A percentile compares a stretch with the other conserved stretches of the same genome.
Conservation (phyloP, 2,329 filamentous ascomycete species). For the Helminthosporium solani region DNA sequence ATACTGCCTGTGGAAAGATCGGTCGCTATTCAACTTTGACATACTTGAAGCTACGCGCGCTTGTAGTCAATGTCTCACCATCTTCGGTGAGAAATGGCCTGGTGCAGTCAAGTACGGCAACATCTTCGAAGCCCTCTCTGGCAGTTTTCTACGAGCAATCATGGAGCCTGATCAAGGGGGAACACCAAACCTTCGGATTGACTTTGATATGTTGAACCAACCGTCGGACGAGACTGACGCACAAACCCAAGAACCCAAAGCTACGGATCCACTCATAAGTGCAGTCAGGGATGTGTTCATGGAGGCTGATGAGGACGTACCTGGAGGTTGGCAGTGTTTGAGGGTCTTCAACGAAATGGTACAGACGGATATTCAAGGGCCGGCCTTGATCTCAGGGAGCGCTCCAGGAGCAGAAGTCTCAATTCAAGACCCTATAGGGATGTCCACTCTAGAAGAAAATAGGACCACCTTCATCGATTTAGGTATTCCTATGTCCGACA, state of each 20-base stretch:
- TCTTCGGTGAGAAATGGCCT: slow-evolving; percentile 31
- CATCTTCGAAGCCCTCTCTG: slow-evolving; percentile 27
- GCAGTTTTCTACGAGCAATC: slow-evolving; percentile 18
- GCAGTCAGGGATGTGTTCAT: slow-evolving; percentile 33
- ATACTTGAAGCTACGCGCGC: slow-evolving; percentile 26
- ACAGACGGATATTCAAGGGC: slow-evolving; percentile 14
- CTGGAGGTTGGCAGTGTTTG: slow-evolving; percentile 31
- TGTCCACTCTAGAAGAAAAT: slow-evolving; percentile 4
- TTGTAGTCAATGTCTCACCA: slow-evolving; percentile 27
- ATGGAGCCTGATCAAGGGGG: slow-evolving; percentile 11
- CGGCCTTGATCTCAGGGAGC: slow-evolving; percentile 5
- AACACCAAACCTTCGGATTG: slow-evolving; percentile 6
- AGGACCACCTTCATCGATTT: background rate
- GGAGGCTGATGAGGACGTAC: slow-evolving; percentile 30
- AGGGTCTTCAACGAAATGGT: slow-evolving; percentile 33
- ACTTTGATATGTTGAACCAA: slow-evolving; percentile 10
- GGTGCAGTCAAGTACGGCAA: slow-evolving; percentile 29
- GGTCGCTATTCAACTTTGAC: slow-evolving; percentile 26
- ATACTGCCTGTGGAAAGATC: slow-evolving; percentile 30
- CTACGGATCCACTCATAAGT: slow-evolving; percentile 16
- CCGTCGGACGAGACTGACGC: background rate
- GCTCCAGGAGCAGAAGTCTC: slow-evolving; percentile 10
- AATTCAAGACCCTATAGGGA: slow-evolving; percentile 1
- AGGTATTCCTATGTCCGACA: slow-evolving; percentile 5
- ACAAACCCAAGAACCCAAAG: background rate